Evolutionary conservation across 2,329 filamentous ascomycete species (phyloP).

Genomic region (Corniculantispora saksenae): DNA sequence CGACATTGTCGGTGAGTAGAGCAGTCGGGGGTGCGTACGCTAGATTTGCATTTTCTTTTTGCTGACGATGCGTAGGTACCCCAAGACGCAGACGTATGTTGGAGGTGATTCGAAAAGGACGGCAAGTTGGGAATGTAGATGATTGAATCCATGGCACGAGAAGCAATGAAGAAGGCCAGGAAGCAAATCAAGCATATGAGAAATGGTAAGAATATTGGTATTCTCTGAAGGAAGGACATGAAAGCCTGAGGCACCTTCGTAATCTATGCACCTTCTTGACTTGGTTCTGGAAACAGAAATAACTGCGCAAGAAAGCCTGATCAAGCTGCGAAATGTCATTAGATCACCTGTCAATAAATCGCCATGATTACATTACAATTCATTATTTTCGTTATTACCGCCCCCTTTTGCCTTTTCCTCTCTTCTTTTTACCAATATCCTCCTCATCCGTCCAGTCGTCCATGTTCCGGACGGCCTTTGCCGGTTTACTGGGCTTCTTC

Average conservation of each 20-base stretch:
- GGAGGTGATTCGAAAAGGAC: neutral
- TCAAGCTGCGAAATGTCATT: no score
- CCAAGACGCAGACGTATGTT: constrained; percentile 2
- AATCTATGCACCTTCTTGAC: no score
- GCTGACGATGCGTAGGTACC: constrained; percentile 1
- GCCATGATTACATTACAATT: neutral
- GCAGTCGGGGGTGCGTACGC: neutral
- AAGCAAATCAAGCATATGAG: no score
- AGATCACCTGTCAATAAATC: no score
- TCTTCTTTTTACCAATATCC: constrained; percentile 11
- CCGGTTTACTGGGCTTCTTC: neutral
- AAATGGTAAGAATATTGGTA: no score
- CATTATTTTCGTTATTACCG: neutral
- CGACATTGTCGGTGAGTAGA: constrained; percentile 14
- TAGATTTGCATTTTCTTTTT: neutral
- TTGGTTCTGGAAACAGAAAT: no score
- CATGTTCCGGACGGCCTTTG: constrained; percentile 2
- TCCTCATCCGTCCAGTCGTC: constrained; percentile 16
- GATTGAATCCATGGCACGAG: no score
- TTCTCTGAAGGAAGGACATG: no score
- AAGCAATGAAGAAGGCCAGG: no score
- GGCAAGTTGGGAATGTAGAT: neutral
- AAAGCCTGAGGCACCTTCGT: no score
- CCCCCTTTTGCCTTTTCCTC: constrained; percentile 3
- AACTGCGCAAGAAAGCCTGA: no score